Conservation (phyloP, 2,329 filamentous ascomycete genomes). For the Trichoderma atrobrunneum region DNA sequence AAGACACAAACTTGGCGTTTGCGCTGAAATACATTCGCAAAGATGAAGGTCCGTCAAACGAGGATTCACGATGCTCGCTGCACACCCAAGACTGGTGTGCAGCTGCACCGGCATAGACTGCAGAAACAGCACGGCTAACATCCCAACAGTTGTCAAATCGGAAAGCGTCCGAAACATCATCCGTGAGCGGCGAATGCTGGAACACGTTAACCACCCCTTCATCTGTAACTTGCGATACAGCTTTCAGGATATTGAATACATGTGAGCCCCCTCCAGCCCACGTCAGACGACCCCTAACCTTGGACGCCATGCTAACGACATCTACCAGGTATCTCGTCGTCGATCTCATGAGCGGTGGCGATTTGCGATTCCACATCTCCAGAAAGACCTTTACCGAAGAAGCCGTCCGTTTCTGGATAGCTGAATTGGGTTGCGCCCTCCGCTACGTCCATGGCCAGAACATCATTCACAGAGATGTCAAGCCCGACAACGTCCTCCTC, state of each 20-base stretch:
- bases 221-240: constrained; percentile 98
- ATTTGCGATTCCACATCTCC: constrained; percentile 95
- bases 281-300: neutral
- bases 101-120: neutral
- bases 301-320: neutral
- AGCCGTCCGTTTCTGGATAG: constrained; percentile 94
- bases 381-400: constrained; percentile 98
- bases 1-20: constrained; percentile 91
- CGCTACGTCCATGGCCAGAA: constrained; percentile 81
- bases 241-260: constrained; percentile 98
- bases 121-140: constrained; percentile 24
- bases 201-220: constrained; percentile 96
- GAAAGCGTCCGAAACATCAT: constrained; percentile 99
- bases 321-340: constrained; percentile 83
- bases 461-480: constrained; percentile 88
- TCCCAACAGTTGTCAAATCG: constrained; percentile 76
- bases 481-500: constrained; percentile 86
- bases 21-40: constrained; percentile 98
- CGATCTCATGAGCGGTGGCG: constrained; percentile 96
- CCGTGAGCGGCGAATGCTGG: constrained; percentile 93
- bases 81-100: neutral
- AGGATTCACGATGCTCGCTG: neutral
- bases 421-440: constrained; percentile 87
- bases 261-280: constrained; percentile 56
- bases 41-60: constrained; percentile 74